Evolutionary conservation across 2,329 filamentous ascomycete species (phyloP), one percentile per base, ranked within the genome.

Genomic region (Aaosphaeria pasadenensis): DNA sequence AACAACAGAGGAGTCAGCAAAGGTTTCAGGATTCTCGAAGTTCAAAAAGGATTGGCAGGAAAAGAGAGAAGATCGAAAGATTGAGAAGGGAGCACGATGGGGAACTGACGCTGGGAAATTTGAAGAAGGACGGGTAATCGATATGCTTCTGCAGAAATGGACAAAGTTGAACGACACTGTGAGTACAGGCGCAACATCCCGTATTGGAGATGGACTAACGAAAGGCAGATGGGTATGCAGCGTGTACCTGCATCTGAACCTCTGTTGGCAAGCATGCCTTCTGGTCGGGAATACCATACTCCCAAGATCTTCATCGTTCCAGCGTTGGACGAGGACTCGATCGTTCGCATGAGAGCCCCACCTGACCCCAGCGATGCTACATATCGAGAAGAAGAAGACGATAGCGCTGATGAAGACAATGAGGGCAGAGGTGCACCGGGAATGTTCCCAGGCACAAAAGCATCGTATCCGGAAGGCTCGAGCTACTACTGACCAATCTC

Each of bases 121-220:
- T 13, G 94, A 97, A 67, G 94, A 99, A 71, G 84, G 80, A 2
- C 80, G 91, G 47, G 87, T 97, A 2, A 78, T 96, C 44, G 88
- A 94, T 59, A 89, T 94, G 84, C 74, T 99, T 32, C 83, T 95
- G 59, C 80, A 78, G 35, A 96, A 96, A 67, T 96, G 94, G 92
- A 84, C 83, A 52, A 94, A 91, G 73, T 84, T 91, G 71, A 99
- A 99, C 64, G 90, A 96, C 69, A 95, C 89, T 13, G 89, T 95
- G 73, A 74, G 83, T 69, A 24, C 39, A 11, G 17, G 17, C 17
- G 17, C 17, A 24, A 35, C 24, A 48, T 11, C 38, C 3, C 11
- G 7, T 7, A 6, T 31, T 29, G 13, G 6, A 29, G 7, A 30
- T 43, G 13, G 47, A 24, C 32, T 54, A 40, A 51, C 43, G 38